Percentiles rank a stretch among this genome's conserved stretches.
Conservation (phyloP, 2,329 filamentous ascomycete species). For the Aspergillus udagawae region DNA sequence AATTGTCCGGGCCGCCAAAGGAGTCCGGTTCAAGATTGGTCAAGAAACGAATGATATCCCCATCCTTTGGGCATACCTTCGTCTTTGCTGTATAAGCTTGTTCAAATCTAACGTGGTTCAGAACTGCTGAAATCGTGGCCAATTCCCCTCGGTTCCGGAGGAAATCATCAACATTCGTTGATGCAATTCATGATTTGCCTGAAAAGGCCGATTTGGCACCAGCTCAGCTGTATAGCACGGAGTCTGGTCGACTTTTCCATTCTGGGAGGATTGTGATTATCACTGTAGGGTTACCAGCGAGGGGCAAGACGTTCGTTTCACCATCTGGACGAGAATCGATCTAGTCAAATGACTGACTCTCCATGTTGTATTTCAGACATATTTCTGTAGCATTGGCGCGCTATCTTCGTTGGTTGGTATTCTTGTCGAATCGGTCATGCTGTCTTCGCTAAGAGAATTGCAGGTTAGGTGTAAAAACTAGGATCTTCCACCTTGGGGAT, state of each 20-base stretch:
- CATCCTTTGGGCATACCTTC: not conserved
- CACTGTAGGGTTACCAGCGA: slow-evolving; percentile 89
- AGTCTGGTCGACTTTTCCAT: slow-evolving; percentile 94
- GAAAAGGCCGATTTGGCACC: slow-evolving; percentile 83
- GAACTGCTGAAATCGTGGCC: slow-evolving; percentile 86
- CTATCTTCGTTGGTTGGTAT: slow-evolving; percentile 76
- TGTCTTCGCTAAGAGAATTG: slow-evolving; percentile 8
- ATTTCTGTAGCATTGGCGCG: slow-evolving; percentile 93
- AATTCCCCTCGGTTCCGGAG: slow-evolving; percentile 86
- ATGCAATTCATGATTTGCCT: slow-evolving; percentile 91
- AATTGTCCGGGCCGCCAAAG: not conserved
- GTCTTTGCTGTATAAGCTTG: not conserved
- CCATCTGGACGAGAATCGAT: slow-evolving; percentile 1
- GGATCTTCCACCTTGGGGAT: slow-evolving; percentile 95
- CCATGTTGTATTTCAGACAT: slow-evolving; percentile 53
- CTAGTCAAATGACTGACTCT: slow-evolving; percentile 3
- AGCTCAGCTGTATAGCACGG: slow-evolving; percentile 95
- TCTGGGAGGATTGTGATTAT: slow-evolving; percentile 96
- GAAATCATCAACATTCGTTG: slow-evolving; percentile 92
- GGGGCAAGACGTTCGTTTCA: slow-evolving; percentile 78
- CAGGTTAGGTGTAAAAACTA: slow-evolving; percentile 93
- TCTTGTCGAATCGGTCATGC: not conserved
- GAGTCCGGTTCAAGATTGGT: not conserved
- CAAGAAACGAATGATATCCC: not conserved
- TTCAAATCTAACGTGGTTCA: slow-evolving; percentile 38